phyloP scores from a whole-genome alignment of 2,329 filamentous ascomycete genomes.

The Corynespora cassiicola region DNA sequence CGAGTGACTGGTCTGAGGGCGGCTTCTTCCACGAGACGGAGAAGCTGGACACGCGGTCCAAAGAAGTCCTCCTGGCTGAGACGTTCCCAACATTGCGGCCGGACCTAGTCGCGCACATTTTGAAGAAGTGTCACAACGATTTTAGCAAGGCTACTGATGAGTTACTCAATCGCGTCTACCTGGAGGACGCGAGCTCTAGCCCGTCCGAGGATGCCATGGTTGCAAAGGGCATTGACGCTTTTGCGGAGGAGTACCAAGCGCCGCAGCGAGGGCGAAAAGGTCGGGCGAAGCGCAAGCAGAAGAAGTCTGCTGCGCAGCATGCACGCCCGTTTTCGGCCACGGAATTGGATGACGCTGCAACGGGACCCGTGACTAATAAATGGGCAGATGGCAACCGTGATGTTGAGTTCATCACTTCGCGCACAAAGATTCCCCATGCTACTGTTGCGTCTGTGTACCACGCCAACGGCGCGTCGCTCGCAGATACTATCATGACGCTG shows the following conservation, averaged over 20 bases:
- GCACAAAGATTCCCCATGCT: conserved; percentile 55
- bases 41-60: conserved; percentile 63
- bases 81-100: conserved; percentile 76
- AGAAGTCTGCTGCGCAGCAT: conserved; percentile 22
- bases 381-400: conserved; percentile 66
- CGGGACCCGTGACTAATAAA: conserved; percentile 54
- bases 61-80: conserved; percentile 66
- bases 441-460: conserved; percentile 66
- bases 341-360: conserved; percentile 21
- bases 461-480: conserved; percentile 61
- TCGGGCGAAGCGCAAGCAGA: conserved; percentile 51
- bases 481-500: conserved; percentile 62
- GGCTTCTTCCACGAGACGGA: conserved; percentile 46
- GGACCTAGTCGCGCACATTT: conserved; percentile 69
- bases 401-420: conserved; percentile 65
- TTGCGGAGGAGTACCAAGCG: conserved; percentile 65
- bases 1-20: conserved; percentile 27
- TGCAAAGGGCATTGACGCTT: conserved; percentile 81
- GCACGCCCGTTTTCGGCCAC: conserved; percentile 28
- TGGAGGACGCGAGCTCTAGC: conserved; percentile 69
- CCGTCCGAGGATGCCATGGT: conserved; percentile 49
- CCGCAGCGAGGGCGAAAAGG: conserved; percentile 48
- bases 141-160: conserved; percentile 77
- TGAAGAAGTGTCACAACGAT: conserved; percentile 72
- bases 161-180: conserved; percentile 78